Percentiles rank a stretch among this genome's conserved stretches.
phyloP scores from a whole-genome alignment of 1,284 basidiomycete species.

The Puccinia horiana region DNA sequence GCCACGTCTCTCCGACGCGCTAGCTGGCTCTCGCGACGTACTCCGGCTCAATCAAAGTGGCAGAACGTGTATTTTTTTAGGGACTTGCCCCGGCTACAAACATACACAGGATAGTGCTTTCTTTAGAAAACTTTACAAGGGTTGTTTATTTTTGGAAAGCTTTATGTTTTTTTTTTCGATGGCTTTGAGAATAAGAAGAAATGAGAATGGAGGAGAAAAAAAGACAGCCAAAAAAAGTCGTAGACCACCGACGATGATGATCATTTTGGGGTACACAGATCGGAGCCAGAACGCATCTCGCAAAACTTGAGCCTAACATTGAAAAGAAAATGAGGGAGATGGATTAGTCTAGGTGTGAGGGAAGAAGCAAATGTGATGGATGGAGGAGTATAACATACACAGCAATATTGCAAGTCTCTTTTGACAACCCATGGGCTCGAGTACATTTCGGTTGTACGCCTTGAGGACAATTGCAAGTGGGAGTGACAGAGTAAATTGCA shows the following conservation, averaged over 20 bases:
- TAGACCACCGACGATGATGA: background rate
- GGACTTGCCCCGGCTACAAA: too few relatives aligned
- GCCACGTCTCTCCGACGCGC: too few relatives aligned
- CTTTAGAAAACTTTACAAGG: too few relatives aligned
- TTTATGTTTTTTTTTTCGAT: too few relatives aligned
- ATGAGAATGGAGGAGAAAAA: background rate
- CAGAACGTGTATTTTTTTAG: too few relatives aligned
- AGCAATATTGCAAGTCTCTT: conserved; percentile 23
- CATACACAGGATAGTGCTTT: too few relatives aligned
- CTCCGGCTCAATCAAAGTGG: too few relatives aligned
- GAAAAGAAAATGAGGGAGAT: background rate
- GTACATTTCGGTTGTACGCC: conserved; percentile 15
- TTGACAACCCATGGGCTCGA: conserved; percentile 7
- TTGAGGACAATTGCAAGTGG: conserved; percentile 16
- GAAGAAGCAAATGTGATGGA: background rate
- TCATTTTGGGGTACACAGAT: conserved; percentile 6
- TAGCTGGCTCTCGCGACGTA: too few relatives aligned
- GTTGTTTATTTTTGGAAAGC: too few relatives aligned
- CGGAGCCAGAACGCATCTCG: conserved; percentile 24
- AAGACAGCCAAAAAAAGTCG: background rate
- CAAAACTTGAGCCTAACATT: conserved; percentile 26
- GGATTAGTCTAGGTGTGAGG: background rate
- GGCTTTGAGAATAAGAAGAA: background rate
- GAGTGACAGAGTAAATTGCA: conserved; percentile 22
- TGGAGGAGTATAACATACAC: background rate